phyloP scores from a whole-genome alignment of 139 green algal genomes.

The Microglena sp. region DNA sequence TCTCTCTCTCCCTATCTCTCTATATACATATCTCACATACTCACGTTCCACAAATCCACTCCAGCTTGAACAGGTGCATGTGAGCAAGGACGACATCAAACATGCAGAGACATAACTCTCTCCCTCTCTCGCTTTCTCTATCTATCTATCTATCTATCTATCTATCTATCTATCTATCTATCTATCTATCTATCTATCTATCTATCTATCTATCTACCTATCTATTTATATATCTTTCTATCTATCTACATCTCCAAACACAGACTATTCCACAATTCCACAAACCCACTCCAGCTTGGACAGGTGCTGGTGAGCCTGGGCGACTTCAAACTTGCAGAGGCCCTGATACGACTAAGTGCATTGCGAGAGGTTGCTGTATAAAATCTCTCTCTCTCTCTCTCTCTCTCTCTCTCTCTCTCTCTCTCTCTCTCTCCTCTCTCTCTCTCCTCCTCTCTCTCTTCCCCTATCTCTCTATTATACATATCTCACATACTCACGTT shows the following conservation, averaged over 20 bases:
- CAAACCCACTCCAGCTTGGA: no score
- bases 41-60: no score
- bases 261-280: neutral
- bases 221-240: neutral
- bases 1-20: no score
- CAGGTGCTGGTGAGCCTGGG: slow-evolving; percentile 18
- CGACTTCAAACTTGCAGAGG: slow-evolving; percentile 28
- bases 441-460: neutral
- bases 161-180: neutral
- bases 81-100: no score
- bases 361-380: slow-evolving; percentile 40
- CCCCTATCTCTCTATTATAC: neutral
- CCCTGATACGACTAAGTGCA: slow-evolving; percentile 33
- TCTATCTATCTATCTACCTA: neutral
- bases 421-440: neutral
- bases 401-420: neutral
- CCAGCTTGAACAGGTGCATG: neutral
- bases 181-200: neutral
- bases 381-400: neutral
- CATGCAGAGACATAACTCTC: no score
- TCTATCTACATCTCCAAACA: neutral
- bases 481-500: neutral
- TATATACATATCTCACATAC: no score
- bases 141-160: neutral
- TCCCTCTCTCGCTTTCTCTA: neutral